Percentiles rank a stretch among this genome's conserved stretches.
Conservation (phyloP, 331 rosid species). For the Malus hybrid region DNA sequence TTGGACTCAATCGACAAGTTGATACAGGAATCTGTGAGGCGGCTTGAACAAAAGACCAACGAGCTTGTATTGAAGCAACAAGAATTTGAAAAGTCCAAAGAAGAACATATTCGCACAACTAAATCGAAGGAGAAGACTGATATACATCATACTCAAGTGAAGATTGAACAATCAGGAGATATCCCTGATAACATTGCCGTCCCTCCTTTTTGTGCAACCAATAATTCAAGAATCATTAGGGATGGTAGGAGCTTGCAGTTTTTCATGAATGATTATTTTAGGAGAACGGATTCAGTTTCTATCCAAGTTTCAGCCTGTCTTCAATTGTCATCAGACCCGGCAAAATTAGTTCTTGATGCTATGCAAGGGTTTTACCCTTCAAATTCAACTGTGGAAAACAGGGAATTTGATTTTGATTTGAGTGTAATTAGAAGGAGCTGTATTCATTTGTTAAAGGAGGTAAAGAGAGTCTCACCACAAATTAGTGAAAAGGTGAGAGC, state of each 20-base stretch:
- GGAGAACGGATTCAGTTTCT: slow-evolving; percentile 5
- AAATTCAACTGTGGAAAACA: neutral
- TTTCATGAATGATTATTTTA: slow-evolving; percentile 11
- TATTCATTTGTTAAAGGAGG: slow-evolving; percentile 25
- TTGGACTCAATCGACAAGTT: neutral
- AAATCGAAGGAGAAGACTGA: slow-evolving; percentile 6
- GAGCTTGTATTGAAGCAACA: neutral
- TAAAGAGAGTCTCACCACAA: slow-evolving; percentile 14
- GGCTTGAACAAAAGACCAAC: neutral
- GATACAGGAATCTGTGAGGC: neutral
- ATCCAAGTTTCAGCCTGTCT: slow-evolving; percentile 12
- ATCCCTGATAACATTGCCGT: neutral
- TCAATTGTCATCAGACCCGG: slow-evolving; percentile 14
- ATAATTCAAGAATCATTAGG: neutral
- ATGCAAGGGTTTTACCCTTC: slow-evolving; percentile 28
- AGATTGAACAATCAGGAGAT: neutral
- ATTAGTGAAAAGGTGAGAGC: slow-evolving; percentile 22
- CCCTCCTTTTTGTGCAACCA: neutral
- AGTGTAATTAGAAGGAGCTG: slow-evolving; percentile 22
- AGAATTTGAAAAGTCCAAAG: neutral
- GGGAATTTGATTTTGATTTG: slow-evolving; percentile 20
- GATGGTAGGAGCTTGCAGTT: slow-evolving; percentile 13
- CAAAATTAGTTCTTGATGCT: slow-evolving; percentile 35
- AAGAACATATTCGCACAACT: neutral
- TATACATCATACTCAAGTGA: neutral